Conservation (phyloP, 768 basidiomycete species). For the Mycena sanguinolenta region DNA sequence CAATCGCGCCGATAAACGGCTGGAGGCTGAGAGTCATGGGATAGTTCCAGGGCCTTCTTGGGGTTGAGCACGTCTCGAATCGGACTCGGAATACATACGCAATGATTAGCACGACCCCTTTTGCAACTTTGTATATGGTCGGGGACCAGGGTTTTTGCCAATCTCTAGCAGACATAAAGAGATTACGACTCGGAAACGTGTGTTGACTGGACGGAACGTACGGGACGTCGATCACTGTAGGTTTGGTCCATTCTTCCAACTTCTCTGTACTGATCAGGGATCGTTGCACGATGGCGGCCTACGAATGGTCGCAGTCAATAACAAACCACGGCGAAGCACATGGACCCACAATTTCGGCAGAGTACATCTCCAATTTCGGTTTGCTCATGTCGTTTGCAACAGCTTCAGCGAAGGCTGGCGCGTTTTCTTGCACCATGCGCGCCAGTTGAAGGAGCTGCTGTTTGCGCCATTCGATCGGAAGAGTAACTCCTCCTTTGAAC, state of each 20-base stretch:
- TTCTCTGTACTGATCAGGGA: constrained; percentile 65
- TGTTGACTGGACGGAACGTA: constrained; percentile 65
- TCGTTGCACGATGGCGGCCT: constrained; percentile 59
- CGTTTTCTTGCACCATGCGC: constrained; percentile 73
- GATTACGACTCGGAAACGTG: too few relatives aligned
- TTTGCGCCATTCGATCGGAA: constrained; percentile 69
- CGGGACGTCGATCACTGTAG: constrained; percentile 71
- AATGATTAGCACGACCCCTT: constrained; percentile 80
- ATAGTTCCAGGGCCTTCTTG: constrained; percentile 56
- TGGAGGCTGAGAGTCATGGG: background rate
- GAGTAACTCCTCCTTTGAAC: constrained; percentile 36
- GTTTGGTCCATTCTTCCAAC: constrained; percentile 83
- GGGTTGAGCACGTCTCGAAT: constrained; percentile 67
- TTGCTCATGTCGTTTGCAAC: constrained; percentile 63
- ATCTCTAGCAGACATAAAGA: too few relatives aligned
- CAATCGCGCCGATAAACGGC: constrained; percentile 69
- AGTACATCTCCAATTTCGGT: constrained; percentile 55
- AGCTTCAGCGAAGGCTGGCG: constrained; percentile 62
- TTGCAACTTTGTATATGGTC: constrained; percentile 84
- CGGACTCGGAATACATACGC: constrained; percentile 85
- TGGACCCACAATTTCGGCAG: too few relatives aligned
- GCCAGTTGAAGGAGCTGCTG: constrained; percentile 76
- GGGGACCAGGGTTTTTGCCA: too few relatives aligned
- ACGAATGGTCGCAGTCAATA: constrained; percentile 56
- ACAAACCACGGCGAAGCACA: too few relatives aligned